Conservation (phyloP, 352 stramenopile genomes). For the Globisporangium ultimum region DNA sequence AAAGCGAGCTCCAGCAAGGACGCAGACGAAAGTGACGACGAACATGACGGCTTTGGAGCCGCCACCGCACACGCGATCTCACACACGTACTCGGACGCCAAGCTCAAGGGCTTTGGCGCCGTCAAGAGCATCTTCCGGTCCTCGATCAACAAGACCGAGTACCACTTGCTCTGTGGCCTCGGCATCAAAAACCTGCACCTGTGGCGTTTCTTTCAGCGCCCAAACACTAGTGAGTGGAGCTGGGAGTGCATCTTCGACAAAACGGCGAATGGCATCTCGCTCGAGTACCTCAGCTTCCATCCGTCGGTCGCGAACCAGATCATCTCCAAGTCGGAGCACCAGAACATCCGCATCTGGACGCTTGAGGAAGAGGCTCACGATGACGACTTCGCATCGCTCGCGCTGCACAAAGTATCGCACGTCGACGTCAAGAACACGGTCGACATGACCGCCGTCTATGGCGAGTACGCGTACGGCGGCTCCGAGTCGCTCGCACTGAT, state of each 20-base stretch:
- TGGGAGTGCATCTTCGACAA: conserved; percentile 89
- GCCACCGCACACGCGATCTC: conserved; percentile 48
- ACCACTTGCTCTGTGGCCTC: conserved; percentile 75
- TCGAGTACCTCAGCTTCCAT: conserved; percentile 79
- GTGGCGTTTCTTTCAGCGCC: conserved; percentile 73
- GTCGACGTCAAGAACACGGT: conserved; percentile 70
- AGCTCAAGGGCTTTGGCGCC: conserved; percentile 81
- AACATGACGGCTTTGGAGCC: conserved; percentile 31
- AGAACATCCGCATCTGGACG: conserved; percentile 83
- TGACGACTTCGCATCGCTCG: conserved; percentile 21
- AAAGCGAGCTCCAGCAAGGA: conserved; percentile 16
- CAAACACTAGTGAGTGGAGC: conserved; percentile 34
- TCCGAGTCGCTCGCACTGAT: conserved; percentile 63
- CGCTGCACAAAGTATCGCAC: conserved; percentile 68
- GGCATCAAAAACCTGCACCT: conserved; percentile 88
- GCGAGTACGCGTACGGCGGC: conserved; percentile 73
- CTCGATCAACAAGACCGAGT: conserved; percentile 49
- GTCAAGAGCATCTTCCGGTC: conserved; percentile 59
- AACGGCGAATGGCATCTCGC: conserved; percentile 81
- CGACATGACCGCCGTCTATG: conserved; percentile 63
- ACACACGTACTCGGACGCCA: conserved; percentile 78
- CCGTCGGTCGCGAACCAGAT: conserved; percentile 47
- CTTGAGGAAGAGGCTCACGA: conserved; percentile 53
- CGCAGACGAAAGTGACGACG: conserved; percentile 28
- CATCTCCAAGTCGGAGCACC: conserved; percentile 84